Evolutionary conservation across 345 rosid species (phyloP), one percentile per base, ranked within the genome.

Genomic region (Eutrema yunnanense): DNA sequence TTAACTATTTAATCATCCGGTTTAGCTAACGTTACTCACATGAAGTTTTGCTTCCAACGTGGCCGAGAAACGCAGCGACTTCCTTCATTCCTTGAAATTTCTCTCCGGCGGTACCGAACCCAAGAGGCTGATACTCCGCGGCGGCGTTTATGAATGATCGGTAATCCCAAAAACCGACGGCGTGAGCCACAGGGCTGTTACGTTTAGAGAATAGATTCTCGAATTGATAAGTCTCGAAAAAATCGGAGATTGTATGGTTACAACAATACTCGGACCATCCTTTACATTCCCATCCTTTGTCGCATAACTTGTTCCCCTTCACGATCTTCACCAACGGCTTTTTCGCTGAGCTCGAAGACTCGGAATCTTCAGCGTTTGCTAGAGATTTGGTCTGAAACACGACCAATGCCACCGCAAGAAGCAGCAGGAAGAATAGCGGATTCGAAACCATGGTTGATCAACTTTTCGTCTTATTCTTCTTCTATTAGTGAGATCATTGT

Each of bases 11-110:
- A 4, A 67, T 7, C 54, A 65, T 47, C 56, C 65, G 48, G 12
- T 49, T 22, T 11, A n/a, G 33, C 3, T 30, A 22, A 51, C 63
- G 16, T 16, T 16, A 16, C 16, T 80, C 38, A 82, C 90, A 89
- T 7, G 92, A 87, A 37, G 96, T 89, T 81, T 87, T 87, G 96
- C 92, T 87, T 11, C 92, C 96, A 8, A 87, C 90, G 65, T 87
- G 90, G n/a, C 96, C 92, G 5, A 87, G 86, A 83, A 88, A 88
- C 36, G 90, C 92, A 14, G 95, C 83, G 22, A 86, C 78, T 74
- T 86, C 91, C 78, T 84, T 86, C 86, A 82, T 85, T 9, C 82
- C 85, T 60, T 27, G 77, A n/a, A 43, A 69, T 81, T 89, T 87
- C 42, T 80, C 88, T 0, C 89, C 92, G 9, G 87, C 11, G 49